Percentiles rank a stretch among this genome's conserved stretches.
These are phyloP conservation scores for Solanum clarkiae DNA, from an alignment of 257 asterid genomes.

Conservation along the genomic window DNA sequence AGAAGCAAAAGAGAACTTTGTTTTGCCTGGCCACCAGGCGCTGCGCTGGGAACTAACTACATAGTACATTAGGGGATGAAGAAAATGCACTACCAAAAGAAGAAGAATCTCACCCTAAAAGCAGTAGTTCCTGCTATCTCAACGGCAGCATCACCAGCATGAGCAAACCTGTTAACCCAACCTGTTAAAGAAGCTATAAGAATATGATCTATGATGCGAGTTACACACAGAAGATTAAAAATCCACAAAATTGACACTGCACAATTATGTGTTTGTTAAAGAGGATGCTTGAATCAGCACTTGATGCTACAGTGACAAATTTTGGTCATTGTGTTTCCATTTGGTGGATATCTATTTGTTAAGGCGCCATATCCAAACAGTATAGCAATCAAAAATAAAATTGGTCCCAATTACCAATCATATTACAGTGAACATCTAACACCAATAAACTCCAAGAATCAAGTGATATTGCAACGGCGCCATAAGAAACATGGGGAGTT, in stretches of 20 bases:
- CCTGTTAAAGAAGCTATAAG: constrained; percentile 35
- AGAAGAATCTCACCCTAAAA: constrained; percentile 37
- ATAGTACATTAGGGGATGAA: background rate
- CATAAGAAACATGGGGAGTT: background rate
- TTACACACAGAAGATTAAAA: background rate
- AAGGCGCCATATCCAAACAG: background rate
- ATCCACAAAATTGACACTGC: background rate
- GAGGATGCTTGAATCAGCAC: background rate
- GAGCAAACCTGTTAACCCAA: constrained; percentile 94
- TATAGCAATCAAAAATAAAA: background rate
- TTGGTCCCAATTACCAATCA: background rate
- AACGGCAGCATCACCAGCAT: constrained; percentile 90
- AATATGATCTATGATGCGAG: background rate
- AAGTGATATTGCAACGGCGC: background rate
- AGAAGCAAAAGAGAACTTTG: background rate
- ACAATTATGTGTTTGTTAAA: background rate
- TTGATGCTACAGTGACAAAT: background rate
- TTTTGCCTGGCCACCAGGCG: background rate
- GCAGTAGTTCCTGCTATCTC: constrained; percentile 96
- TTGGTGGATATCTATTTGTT: background rate
- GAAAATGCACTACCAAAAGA: background rate
- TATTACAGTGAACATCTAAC: background rate
- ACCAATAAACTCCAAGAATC: background rate
- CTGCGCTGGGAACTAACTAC: background rate
- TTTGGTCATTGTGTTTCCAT: background rate